Evolutionary conservation across 768 basidiomycete species (phyloP), one percentile per base, ranked within the genome.

Genomic region (Termitomyces sp.): DNA sequence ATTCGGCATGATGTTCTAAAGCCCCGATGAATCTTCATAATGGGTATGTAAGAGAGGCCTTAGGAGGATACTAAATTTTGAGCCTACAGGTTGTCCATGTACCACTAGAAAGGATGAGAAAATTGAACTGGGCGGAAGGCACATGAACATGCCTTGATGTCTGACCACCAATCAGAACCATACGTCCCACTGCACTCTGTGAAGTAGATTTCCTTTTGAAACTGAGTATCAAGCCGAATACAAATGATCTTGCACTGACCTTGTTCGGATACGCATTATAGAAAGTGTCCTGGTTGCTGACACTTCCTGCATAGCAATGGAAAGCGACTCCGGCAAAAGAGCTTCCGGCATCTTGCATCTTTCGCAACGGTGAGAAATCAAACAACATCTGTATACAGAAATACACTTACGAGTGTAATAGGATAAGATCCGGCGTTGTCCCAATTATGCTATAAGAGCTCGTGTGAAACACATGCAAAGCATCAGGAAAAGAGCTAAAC

Each of bases 101-200:
- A 68, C 69, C 69, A 70, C 67, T 69, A 24, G 35, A 20, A 39
- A 39, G n/a, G 38, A 5, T 24, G 13, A 22, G 33, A 39, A 44
- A 28, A 46, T 46, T 15, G 8, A 33, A 45, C 32, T 7, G 28
- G 40, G 18, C 1, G 7, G n/a, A 44, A 15, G 40, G 7, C 3
- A 8, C 1, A 13, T 20, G 33, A 55, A 45, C 63, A 45, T 72
- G 85, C 89, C 80, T 91, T 91, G 72, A 91, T 86, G 65, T 91
- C 89, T 52, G 75, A 76, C 90, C 90, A 92, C 90, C 89, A 92
- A 68, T 91, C 87, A 9, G 82, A 81, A 15, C 88, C 86, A 58
- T 82, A 71, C 0, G 80, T 84, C 7, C 90, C 89, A 1, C 83
- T 72, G 67, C 91, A 91, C 71, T 92, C 90, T 0, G 82, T 81